A percentile compares a stretch with the other conserved stretches of the same genome.
phyloP scores from a whole-genome alignment of 2,329 filamentous ascomycete genomes.

The Colletotrichum chrysophilum region DNA sequence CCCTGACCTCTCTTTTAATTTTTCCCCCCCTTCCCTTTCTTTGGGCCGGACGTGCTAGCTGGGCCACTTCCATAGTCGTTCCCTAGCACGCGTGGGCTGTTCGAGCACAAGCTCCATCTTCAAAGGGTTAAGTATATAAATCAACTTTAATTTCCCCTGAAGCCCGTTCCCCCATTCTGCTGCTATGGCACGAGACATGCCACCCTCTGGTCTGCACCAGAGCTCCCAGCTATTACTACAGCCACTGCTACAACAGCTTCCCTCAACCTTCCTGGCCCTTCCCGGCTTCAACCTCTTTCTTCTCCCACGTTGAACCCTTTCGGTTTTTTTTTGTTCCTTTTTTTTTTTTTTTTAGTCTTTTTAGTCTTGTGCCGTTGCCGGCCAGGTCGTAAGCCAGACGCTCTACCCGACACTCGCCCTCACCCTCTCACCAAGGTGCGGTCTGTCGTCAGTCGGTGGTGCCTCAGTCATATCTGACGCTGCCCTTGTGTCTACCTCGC shows the following conservation, averaged over 20 bases:
- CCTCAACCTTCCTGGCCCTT: not conserved
- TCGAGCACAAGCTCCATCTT: constrained; percentile 25
- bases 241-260: constrained; percentile 21
- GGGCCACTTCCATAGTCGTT: not conserved
- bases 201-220: constrained; percentile 42
- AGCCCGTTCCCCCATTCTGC: constrained; percentile 33
- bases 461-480: constrained; percentile 11
- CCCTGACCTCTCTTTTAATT: constrained; percentile 5
- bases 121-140: constrained; percentile 40
- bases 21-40: not conserved
- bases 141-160: constrained; percentile 39
- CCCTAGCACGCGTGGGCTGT: constrained; percentile 6
- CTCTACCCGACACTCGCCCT: not conserved
- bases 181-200: constrained; percentile 49
- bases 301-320: not conserved
- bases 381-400: not conserved
- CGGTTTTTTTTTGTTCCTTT: not conserved
- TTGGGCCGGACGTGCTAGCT: constrained; percentile 2
- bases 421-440: not conserved
- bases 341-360: not conserved
- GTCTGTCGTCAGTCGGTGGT: not conserved
- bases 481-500: not conserved
- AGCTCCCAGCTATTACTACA: constrained; percentile 27
- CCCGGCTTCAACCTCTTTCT: not conserved
- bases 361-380: not conserved